Evolutionary conservation across 164 flowering plant genomes (phyloP), one percentile per base, ranked within the genome.

Genomic region (Vitis rupestris): DNA sequence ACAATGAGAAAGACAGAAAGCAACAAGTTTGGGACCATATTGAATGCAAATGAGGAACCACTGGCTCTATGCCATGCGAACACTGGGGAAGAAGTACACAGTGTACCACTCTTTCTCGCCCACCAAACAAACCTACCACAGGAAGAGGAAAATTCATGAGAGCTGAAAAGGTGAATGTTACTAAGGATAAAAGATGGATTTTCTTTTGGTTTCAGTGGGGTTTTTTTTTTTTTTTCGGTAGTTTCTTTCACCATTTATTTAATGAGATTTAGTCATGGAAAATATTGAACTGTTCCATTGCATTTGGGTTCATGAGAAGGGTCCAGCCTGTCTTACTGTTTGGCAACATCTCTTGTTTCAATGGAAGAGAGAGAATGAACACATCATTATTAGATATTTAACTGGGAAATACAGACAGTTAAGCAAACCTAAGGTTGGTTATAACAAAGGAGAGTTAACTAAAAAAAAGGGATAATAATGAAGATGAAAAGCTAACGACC

Each of bases 401-500:
- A 68, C 51, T 31, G 31, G 29, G 65, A 57, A 63, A 17, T 9
- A 37, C 63, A 15, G 51, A 50, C 53, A 9, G 12, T 51, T 10
- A 27, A 63, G 13, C 5, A 50, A 50, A 68, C 70, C 57, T 52
- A 53, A 49, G 70, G 50, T 54, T 64, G 66, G 77, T 49, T 52
- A 56, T 52, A n/a, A 55, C 50, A 9, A 44, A 66, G 29, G 54
- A 15, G 0, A 8, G 14, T 17, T 47, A 63, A 52, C 56, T 54
- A 61, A 27, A 27, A 51, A 58, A 17, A 70, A 44, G 17, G 23
- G 64, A 60, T 8, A 12, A 30, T 53, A 44, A 44, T 37, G 9
- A 61, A 60, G 8, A 16, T 10, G 1, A 3, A 62, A 47, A 72
- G 10, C 62, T 83, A 92, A 85, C 94, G 89, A 63, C 87, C 93